Base-by-base conservation (phyloP, 345 rosid species). In the Pistacia integerrima region DNA sequence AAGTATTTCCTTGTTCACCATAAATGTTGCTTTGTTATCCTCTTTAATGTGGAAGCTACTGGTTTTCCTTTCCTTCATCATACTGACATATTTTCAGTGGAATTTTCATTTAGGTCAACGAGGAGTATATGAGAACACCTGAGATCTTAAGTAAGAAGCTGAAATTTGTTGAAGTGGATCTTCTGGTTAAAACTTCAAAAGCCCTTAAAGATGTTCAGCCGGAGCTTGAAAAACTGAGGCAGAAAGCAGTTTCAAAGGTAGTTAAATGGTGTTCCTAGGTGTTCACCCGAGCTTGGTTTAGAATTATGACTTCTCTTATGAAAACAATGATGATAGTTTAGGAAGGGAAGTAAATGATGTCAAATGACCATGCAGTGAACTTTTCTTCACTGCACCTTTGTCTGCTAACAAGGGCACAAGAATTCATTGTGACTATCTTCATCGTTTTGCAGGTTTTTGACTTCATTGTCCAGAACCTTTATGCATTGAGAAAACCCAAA, bases 401-500 rank as follows among this genome's bases (percentile, higher is more conserved):
- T 69, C 58, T 48, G 48, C 20, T 20, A 46, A 67, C 35, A 11
- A 59, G 69, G 7, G 11, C 33, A n/a, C 1, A 18, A 55, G 10
- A 64, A 4, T 2, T 22, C 4, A 9, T 56, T 65, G 8, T 12
- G 51, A 66, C 25, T 73, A 3, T 79, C 25, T 78, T 65, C 30
- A 13, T 52, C 58, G 71, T 79, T 82, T 70, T 81, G 56, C 82
- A 96, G 99, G 95, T 92, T 65, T 96, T 92, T 90, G 99, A 96
- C 70, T 96, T 96, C 86, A 89, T 93, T 73, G 95, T 93, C 80
- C 99, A 93, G 87, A 96, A 96, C 88, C 99, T 96, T 67, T 82
- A 93, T 79, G 98, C 98, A 20, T 78, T 96, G 80, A 93, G 99
- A 81, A 96, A 96, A 85, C 99, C 99, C 62, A 96, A 96, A 90